phyloP scores from a whole-genome alignment of 805 yeast species.

The Lachancea cidri region DNA sequence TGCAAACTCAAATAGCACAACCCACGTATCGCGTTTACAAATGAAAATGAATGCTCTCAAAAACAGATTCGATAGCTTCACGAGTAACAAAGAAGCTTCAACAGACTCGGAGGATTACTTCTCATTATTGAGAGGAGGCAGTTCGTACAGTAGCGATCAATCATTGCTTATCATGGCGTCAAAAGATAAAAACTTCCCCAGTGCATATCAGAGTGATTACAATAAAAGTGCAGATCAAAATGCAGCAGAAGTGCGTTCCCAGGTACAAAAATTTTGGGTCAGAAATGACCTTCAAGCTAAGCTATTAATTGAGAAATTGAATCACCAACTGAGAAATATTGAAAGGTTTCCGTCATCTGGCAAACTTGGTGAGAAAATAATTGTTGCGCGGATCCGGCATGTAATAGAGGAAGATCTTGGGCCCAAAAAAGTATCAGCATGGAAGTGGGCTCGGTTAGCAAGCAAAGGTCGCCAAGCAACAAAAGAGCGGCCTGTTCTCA shows the following conservation, averaged over 20 bases:
- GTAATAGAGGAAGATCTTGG: not conserved
- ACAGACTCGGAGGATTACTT: not conserved
- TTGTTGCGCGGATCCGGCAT: constrained; percentile 2
- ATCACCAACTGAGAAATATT: constrained; percentile 13
- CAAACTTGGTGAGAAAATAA: constrained; percentile 5
- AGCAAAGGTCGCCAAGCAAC: not conserved
- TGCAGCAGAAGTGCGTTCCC: too few relatives aligned
- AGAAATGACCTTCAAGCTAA: constrained; percentile 15
- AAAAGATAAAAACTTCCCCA: not conserved
- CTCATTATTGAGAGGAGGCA: not conserved
- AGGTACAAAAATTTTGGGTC: constrained; percentile 8
- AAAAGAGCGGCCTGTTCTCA: constrained; percentile 2
- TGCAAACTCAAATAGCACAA: not conserved
- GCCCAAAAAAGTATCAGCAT: not conserved
- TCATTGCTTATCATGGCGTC: constrained; percentile 1
- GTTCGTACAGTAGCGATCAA: constrained; percentile 3
- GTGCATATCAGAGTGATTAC: not conserved
- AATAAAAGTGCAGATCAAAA: not conserved
- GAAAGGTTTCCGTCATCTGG: constrained; percentile 10
- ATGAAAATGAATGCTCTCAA: constrained; percentile 11
- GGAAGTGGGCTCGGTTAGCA: not conserved
- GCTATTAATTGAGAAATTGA: constrained; percentile 13
- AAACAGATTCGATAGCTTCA: constrained; percentile 9
- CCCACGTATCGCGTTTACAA: constrained; percentile 8
- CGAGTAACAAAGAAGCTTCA: not conserved